Evolutionary conservation across 2,329 filamentous ascomycete genomes (phyloP), one percentile per base, ranked within the genome.

Genomic region (Phialophora expanda): DNA sequence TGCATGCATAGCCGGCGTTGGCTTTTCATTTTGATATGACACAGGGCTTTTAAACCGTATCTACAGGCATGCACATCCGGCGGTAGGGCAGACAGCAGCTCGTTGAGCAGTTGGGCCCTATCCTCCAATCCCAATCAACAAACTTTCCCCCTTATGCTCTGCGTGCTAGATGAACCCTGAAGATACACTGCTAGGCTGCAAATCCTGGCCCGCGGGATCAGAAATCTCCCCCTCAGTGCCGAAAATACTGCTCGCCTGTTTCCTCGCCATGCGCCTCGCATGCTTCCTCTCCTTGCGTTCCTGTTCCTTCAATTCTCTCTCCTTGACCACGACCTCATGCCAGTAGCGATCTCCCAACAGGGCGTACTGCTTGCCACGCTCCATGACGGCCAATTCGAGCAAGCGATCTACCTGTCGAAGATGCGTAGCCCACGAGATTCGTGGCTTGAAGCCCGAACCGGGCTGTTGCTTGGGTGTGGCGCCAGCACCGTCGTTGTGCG

Each of bases 251-350:
- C 28, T 51, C 28, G 48, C 58, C 32, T 24, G 17, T 5, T 66
- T 67, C 62, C 65, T 66, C 12, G 57, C 67, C 62, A 67, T 69
- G 11, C 67, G 60, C 22, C 67, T 41, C 32, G 65, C 51, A 28
- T 67, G 64, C 50, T 63, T 67, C 17, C 55, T 61, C 32, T 65
- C 67, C 24, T 55, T 62, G 26, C 66, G 53, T 44, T 70, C 69
- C 24, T 57, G 59, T 34, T 69, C 69, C 50, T 58, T 69, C 34
- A 68, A n/a, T 24, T 66, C 63, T 54, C 66, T 58, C 58, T 71
- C 69, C 20, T 51, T 59, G 38, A 66, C 20, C 6, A 69, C 58
- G 30, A 71, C 62, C 58, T 55, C 53, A 20, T 66, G 51, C 59
- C 57, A 68, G 7, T 69, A 60, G 51, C 56, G 66, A 12, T 57